Conservation (phyloP, 108 stramenopile genomes). For the Cylindrotheca fusiformis region DNA sequence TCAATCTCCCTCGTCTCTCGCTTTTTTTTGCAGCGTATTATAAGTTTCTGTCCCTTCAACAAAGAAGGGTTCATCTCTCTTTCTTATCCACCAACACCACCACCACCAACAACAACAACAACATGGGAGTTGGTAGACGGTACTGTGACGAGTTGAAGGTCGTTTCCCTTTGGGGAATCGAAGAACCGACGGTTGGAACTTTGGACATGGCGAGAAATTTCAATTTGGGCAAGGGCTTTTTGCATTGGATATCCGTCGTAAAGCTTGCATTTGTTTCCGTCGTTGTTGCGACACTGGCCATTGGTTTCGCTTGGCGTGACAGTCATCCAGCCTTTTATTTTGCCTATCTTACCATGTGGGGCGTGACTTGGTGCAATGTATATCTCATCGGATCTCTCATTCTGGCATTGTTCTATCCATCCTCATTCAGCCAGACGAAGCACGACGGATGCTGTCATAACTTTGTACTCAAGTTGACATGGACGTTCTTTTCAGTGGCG, state of each 20-base stretch:
- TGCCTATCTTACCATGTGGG: neutral
- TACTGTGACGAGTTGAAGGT: neutral
- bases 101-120: neutral
- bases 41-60: too few relatives aligned
- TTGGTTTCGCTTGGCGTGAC: neutral
- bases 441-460: neutral
- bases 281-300: neutral
- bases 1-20: too few relatives aligned
- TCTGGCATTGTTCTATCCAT: neutral
- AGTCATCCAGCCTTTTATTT: neutral
- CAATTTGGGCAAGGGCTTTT: neutral
- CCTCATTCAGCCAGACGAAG: neutral
- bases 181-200: neutral
- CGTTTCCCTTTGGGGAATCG: neutral
- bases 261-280: neutral
- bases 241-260: neutral
- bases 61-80: too few relatives aligned
- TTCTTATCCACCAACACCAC: too few relatives aligned
- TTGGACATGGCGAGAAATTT: neutral
- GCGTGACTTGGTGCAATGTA: neutral
- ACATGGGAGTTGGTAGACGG: neutral
- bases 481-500: conserved; percentile 8
- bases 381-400: neutral
- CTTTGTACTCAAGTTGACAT: neutral
- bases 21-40: too few relatives aligned